Percentiles rank a stretch among this genome's conserved stretches.
Evolutionary conservation across 176 grass and related monocot genomes (phyloP).

Genomic region (Melocanna baccifera): DNA sequence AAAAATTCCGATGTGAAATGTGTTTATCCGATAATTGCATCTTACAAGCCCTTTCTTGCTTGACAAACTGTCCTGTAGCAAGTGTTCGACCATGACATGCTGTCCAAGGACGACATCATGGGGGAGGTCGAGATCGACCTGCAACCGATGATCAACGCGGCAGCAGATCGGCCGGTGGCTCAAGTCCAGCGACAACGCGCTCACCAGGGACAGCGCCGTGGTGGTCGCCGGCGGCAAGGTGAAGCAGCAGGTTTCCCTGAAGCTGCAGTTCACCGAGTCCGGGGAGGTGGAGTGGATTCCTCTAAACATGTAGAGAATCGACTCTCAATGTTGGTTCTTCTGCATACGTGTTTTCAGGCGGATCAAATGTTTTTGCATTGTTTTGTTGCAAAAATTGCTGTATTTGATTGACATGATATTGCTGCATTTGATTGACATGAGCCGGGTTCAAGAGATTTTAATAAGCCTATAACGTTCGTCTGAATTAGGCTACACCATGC

Average conservation of each 20-base stretch:
- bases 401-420: background rate
- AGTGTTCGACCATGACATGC: slow-evolving; percentile 68
- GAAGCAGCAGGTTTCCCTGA: slow-evolving; percentile 55
- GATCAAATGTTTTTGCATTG: background rate
- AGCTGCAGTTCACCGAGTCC: slow-evolving; percentile 64
- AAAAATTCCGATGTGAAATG: background rate
- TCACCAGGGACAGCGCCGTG: slow-evolving; percentile 48
- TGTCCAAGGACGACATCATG: slow-evolving; percentile 75
- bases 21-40: background rate
- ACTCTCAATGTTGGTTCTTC: background rate
- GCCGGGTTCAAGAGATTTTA: no score
- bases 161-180: slow-evolving; percentile 79
- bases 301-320: slow-evolving; percentile 40
- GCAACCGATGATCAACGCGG: slow-evolving; percentile 67
- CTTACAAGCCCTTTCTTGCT: background rate
- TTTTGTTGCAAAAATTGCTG: background rate
- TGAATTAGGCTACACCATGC: no score
- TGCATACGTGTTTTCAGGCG: background rate
- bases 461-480: no score
- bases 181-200: slow-evolving; percentile 59
- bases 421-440: background rate
- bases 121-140: slow-evolving; percentile 76
- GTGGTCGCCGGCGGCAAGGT: slow-evolving; percentile 57
- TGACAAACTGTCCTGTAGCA: slow-evolving; percentile 35
- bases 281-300: slow-evolving; percentile 75